Percentiles rank a stretch among this genome's conserved stretches.
phyloP scores from a whole-genome alignment of 2,329 filamentous ascomycete species.

The Trichoderma gracile region DNA sequence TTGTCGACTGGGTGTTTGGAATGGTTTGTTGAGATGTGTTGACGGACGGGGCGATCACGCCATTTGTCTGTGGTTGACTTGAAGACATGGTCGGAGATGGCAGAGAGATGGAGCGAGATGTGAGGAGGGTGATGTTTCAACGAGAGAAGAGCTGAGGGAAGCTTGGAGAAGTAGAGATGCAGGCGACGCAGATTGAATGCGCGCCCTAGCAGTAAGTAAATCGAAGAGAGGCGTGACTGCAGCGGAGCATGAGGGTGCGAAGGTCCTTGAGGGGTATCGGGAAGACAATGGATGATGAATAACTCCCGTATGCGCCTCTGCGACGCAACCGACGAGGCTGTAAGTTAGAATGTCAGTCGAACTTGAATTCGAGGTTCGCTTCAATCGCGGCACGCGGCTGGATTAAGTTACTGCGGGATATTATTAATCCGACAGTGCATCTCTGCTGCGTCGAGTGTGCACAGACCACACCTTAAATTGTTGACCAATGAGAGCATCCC shows the following conservation, averaged over 20 bases:
- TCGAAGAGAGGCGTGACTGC: not conserved
- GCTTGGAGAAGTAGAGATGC: not conserved
- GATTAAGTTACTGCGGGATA: not conserved
- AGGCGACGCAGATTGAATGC: not conserved
- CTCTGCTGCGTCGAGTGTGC: conserved; percentile 19
- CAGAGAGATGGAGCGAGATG: not conserved
- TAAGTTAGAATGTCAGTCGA: not conserved
- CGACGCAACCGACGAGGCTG: conserved; percentile 7
- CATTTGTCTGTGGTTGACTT: conserved; percentile 55
- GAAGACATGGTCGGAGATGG: conserved; percentile 36
- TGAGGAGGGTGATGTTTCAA: not conserved
- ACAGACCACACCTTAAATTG: conserved; percentile 42
- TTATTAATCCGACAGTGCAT: conserved; percentile 32
- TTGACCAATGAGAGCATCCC: conserved; percentile 3
- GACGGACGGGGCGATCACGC: conserved; percentile 46
- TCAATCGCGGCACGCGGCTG: conserved; percentile 2
- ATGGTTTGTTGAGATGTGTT: conserved; percentile 40
- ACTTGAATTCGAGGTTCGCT: not conserved
- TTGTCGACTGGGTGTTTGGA: conserved; percentile 40
- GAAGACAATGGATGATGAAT: not conserved
- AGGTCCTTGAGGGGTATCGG: not conserved
- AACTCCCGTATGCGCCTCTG: not conserved
- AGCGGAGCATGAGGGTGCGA: not conserved
- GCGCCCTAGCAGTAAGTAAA: not conserved
- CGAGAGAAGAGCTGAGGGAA: not conserved